phyloP scores from a whole-genome alignment of 2,329 filamentous ascomycete genomes.

The Aspergillus flavus region DNA sequence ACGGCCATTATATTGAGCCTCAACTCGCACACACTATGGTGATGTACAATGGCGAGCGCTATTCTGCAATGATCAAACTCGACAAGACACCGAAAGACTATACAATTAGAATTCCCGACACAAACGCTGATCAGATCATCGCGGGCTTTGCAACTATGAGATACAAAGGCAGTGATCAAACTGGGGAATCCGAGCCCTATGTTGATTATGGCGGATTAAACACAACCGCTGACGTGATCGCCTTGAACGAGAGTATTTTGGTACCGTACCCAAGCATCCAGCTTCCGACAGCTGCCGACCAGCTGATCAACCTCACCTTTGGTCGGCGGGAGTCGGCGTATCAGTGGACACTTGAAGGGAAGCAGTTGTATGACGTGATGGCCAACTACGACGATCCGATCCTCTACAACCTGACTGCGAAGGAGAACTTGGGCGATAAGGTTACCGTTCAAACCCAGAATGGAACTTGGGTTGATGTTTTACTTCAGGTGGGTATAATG shows the following conservation, averaged over 20 bases:
- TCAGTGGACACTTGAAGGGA: slow-evolving; percentile 34
- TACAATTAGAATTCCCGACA: slow-evolving; percentile 52
- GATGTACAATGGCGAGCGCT: slow-evolving; percentile 42
- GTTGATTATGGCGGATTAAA: slow-evolving; percentile 53
- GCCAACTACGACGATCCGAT: slow-evolving; percentile 36
- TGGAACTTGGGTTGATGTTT: slow-evolving; percentile 43
- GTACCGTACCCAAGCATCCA: slow-evolving; percentile 51
- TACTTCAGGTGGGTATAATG: slow-evolving; percentile 33
- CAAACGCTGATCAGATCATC: slow-evolving; percentile 1
- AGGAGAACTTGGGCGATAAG: slow-evolving; percentile 27
- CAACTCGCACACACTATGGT: slow-evolving; percentile 36
- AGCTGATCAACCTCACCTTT: slow-evolving; percentile 44
- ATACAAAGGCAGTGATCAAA: neutral
- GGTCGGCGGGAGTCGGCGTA: slow-evolving; percentile 32
- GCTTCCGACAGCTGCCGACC: slow-evolving; percentile 46
- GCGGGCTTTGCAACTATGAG: slow-evolving; percentile 2
- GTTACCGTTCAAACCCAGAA: slow-evolving; percentile 39
- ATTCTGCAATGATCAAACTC: slow-evolving; percentile 44
- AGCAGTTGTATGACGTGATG: slow-evolving; percentile 27
- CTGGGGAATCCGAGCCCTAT: slow-evolving; percentile 37
- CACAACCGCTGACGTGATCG: slow-evolving; percentile 41
- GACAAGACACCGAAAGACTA: slow-evolving; percentile 41
- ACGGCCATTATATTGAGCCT: slow-evolving; percentile 46
- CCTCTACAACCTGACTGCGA: slow-evolving; percentile 19
- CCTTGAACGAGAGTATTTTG: slow-evolving; percentile 48